Conservation (phyloP, 2,329 filamentous ascomycete species). For the Verticillium tricorpus region DNA sequence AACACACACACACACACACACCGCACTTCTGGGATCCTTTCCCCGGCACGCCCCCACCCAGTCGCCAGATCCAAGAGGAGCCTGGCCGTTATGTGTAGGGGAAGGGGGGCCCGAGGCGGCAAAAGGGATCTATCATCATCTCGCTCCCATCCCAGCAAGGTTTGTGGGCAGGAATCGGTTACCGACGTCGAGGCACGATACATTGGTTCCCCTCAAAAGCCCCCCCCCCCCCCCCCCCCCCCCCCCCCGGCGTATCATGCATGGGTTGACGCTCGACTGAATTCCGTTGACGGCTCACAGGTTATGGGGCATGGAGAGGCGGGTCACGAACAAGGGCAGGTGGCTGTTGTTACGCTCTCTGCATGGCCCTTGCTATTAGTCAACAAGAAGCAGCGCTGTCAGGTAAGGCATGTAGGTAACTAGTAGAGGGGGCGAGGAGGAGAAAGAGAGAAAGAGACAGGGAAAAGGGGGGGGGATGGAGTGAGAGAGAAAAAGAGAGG, state of each 20-base stretch:
- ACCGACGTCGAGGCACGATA: conserved; percentile 1
- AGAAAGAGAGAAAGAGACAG: no score
- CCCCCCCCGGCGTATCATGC: background rate
- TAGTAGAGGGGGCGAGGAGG: background rate
- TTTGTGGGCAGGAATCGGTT: background rate
- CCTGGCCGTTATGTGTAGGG: background rate
- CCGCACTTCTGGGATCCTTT: conserved; percentile 12
- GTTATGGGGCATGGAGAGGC: background rate
- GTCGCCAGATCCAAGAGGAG: background rate
- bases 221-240: no score
- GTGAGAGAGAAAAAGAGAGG: no score
- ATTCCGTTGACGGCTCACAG: background rate
- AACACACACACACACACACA: conserved; percentile 6
- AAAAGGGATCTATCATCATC: conserved; percentile 11
- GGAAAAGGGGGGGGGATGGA: no score
- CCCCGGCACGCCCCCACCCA: conserved; percentile 4
- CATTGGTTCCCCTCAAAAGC: background rate
- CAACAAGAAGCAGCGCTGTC: no score
- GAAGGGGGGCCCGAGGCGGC: background rate
- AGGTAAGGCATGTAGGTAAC: background rate
- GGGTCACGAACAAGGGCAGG: background rate
- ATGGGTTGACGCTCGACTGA: background rate
- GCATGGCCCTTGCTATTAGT: no score
- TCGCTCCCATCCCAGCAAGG: background rate
- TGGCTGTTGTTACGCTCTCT: background rate